These are phyloP conservation scores for Sequoiadendron giganteum DNA, from an alignment of 75 land plant species.

Conservation along the genomic window DNA sequence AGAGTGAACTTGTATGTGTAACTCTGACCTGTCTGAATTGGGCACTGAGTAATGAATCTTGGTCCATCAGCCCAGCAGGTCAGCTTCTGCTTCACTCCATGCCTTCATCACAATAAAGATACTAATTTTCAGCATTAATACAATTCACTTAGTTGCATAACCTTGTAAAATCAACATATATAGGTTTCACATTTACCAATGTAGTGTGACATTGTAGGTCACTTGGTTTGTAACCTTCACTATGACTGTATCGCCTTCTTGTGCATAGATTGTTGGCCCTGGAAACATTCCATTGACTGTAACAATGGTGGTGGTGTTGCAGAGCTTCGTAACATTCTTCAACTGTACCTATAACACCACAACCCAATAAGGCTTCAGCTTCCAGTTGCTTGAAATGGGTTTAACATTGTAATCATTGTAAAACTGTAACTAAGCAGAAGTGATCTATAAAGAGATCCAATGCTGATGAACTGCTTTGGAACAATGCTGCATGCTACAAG, in stretches of 20 bases:
- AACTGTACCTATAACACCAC: conserved; percentile 29
- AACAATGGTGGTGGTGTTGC: conserved; percentile 33
- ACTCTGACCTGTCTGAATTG: conserved; percentile 28
- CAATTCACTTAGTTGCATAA: neutral
- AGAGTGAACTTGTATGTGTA: conserved; percentile 27
- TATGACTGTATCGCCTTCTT: conserved; percentile 46
- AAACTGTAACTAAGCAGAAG: neutral
- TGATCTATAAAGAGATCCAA: neutral
- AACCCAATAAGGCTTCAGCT: neutral
- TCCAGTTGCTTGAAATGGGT: neutral
- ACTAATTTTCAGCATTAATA: neutral
- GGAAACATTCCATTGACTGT: conserved; percentile 59
- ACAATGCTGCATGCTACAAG: neutral
- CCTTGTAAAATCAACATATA: neutral
- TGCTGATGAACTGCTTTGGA: neutral
- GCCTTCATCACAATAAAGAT: conserved; percentile 25
- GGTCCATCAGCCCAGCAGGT: conserved; percentile 53
- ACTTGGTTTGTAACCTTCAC: conserved; percentile 46
- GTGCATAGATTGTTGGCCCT: conserved; percentile 54
- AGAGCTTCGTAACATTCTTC: conserved; percentile 30
- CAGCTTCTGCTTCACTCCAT: conserved; percentile 45
- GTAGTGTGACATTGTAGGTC: conserved; percentile 46
- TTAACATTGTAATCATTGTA: neutral
- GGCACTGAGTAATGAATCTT: conserved; percentile 48
- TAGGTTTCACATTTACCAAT: conserved; percentile 25